Evolutionary conservation across 1,139 yeast genomes (phyloP).

Genomic region (Yamadazyma diddensiae): DNA sequence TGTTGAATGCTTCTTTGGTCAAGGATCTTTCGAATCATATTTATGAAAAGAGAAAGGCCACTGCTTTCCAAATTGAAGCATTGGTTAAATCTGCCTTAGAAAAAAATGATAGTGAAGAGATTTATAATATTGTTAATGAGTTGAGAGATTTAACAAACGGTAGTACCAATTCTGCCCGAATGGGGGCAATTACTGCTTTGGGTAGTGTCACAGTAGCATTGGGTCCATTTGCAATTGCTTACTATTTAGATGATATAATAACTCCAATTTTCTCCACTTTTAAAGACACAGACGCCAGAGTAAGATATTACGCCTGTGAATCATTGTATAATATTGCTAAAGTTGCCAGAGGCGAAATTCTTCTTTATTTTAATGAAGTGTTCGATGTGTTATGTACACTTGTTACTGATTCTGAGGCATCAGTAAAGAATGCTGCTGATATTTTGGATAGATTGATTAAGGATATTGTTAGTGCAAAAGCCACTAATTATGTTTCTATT

Average conservation of each 20-base stretch:
- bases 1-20: conserved; percentile 68
- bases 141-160: conserved; percentile 41
- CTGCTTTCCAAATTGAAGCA: conserved; percentile 87
- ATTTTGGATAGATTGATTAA: conserved; percentile 85
- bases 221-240: conserved; percentile 49
- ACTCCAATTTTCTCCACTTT: conserved; percentile 95
- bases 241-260: conserved; percentile 78
- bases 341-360: conserved; percentile 92
- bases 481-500: conserved; percentile 85
- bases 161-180: conserved; percentile 44
- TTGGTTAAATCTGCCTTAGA: conserved; percentile 70
- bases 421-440: conserved; percentile 96
- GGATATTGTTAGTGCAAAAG: conserved; percentile 94
- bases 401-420: conserved; percentile 87
- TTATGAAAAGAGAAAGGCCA: conserved; percentile 91
- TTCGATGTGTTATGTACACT: conserved; percentile 89
- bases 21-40: conserved; percentile 87
- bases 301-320: conserved; percentile 95
- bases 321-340: conserved; percentile 94
- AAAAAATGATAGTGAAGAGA: conserved; percentile 64
- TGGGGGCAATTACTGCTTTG: conserved; percentile 52
- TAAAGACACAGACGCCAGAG: conserved; percentile 95
- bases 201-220: conserved; percentile 50
- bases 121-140: conserved; percentile 49
- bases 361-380: conserved; percentile 87